Evolutionary conservation across 176 grass and related monocot species (phyloP), one percentile per base, ranked within the genome.

Genomic region (Calamus simplicifolius): DNA sequence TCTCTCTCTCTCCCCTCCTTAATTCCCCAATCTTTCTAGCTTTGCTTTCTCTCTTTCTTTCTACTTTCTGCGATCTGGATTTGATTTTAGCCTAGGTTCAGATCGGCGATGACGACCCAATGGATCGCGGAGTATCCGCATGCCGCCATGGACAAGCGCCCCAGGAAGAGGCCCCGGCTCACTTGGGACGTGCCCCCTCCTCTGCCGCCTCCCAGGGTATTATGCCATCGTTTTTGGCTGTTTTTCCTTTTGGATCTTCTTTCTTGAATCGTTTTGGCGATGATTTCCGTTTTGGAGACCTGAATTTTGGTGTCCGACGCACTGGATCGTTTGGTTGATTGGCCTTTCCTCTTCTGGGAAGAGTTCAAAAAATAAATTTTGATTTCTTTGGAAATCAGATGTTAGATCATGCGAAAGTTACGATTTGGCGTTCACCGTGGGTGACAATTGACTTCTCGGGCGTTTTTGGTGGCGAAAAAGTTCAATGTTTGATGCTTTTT

Each of bases 101-200:
- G 64, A 81, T 29, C 27, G 67, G 64, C 35, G 66, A 96, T 96
- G 91, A 80, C 90, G 75, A 89, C 86, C 16, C 91, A 87, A 78
- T 88, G 86, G 91, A 70, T 96, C 29, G 74, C 77, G 35, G 91
- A 96, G 57, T 81, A 82, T 62, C 77, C 91, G 68, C 80, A 88
- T 65, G 86, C 76, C 77, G 57, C 56, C 53, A 57, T 67, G 17
- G 86, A 90, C 58, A 85, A 85, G 68, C 80, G 86, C 59, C 91
- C 91, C 57, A 80, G 86, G 30, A 96, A 96, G 83, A 80, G 91
- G 31, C 64, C 68, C 6, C 71, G 91, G 18, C 69, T 96, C 29
- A 76, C 80, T 6, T 96, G 91, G 91, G 86, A 96, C 74, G 80
- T 71, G 23, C 72, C 64, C 29, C 77, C 80, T 38, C 81, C 75